Base-by-base conservation (phyloP, 805 yeast species). In the Alloascoidea africana region DNA sequence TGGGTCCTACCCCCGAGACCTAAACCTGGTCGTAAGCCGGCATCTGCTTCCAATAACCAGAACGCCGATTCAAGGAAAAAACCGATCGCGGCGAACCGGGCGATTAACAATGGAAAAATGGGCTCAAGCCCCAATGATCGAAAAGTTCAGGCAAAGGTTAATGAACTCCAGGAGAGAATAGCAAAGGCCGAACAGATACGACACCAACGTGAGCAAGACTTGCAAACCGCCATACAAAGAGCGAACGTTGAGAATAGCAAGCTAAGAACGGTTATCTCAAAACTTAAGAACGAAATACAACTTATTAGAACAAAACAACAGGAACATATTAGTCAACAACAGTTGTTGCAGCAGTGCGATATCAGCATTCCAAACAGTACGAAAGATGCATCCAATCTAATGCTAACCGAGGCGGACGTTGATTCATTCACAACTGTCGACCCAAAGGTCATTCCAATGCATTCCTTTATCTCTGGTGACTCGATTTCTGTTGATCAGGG, bases 1-100 rank as follows among this genome's bases (percentile, higher is more conserved):
- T 34, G 36, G 36, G 36, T 34, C n/a, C 16, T 34, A n/a, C 36
- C 36, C n/a, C 36, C 36, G 14, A 5, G 36, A 5, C 36, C 36
- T 5, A 34, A 23, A 23, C 30, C 30, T 8, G 30, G 30, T 23
- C 8, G 30, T 8, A 23, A 23, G n/a, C 30, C 30, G 8, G 30
- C 30, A 8, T n/a, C n/a, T n/a, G n/a, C n/a, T n/a, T 23, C 30
- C 8, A 23, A 23, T 23, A n/a, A 23, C n/a, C n/a, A 8, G n/a
- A 8, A 8, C n/a, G 13, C 8, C n/a, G 30, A 23, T 23, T 8
- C 13, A 8, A 23, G n/a, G 30, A 23, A 23, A 23, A 23, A 23
- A 23, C n/a, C 30, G n/a, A 8, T 23, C 30, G n/a, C 13, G 13
- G n/a, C 13, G 13, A 23, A 23, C n/a, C 8, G 30, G n/a, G 8